These are phyloP conservation scores for Sanghuangporus sanghuang DNA, from an alignment of 1,284 basidiomycete species.

Conservation along the genomic window DNA sequence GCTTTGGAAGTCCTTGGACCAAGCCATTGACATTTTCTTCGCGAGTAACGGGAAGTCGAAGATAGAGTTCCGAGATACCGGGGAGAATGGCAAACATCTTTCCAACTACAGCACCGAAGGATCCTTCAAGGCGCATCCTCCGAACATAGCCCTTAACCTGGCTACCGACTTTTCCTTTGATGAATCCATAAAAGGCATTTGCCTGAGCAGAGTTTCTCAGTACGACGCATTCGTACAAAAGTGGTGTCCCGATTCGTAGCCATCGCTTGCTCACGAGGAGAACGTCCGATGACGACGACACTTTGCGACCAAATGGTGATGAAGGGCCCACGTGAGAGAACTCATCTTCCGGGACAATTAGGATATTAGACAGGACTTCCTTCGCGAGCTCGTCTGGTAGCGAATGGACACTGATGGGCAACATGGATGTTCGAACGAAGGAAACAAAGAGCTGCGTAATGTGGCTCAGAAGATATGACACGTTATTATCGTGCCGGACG, in stretches of 20 bases:
- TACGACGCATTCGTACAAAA: not conserved
- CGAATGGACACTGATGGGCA: not conserved
- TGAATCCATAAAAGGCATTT: not conserved
- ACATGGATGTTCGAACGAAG: slow-evolving; percentile 30
- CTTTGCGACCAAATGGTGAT: not conserved
- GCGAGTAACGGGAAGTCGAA: not conserved
- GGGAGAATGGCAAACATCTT: not conserved
- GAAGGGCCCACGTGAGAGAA: not conserved
- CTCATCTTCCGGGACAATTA: not conserved
- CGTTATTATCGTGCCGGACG: slow-evolving; percentile 26
- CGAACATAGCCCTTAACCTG: not conserved
- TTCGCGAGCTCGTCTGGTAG: slow-evolving; percentile 53
- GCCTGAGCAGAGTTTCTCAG: not conserved
- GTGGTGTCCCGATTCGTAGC: too few relatives aligned
- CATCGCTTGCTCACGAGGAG: too few relatives aligned
- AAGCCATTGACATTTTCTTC: not conserved
- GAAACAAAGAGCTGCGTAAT: slow-evolving; percentile 59
- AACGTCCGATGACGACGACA: not conserved
- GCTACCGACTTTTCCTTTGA: not conserved
- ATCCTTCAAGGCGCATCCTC: not conserved
- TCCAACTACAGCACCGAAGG: not conserved
- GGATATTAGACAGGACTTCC: not conserved
- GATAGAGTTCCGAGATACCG: not conserved
- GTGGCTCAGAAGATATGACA: too few relatives aligned
- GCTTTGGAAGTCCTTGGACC: not conserved